These are phyloP conservation scores for Gracilaria domingensis DNA, from an alignment of 23 red algal genomes.

Conservation along the genomic window DNA sequence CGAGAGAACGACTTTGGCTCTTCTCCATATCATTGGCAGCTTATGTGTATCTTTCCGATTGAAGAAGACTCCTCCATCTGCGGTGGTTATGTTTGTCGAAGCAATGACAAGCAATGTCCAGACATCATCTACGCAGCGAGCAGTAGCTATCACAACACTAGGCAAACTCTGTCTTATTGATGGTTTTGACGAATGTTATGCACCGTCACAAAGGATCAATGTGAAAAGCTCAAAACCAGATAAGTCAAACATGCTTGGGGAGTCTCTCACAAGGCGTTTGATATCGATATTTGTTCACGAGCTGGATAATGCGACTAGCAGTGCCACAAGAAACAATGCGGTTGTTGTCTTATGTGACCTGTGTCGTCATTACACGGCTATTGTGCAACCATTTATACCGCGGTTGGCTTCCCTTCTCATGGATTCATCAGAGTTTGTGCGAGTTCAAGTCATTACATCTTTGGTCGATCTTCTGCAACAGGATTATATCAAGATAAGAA, in stretches of 20 bases:
- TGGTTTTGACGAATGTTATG: background rate
- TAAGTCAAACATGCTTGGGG: constrained; percentile 11
- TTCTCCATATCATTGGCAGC: constrained; percentile 51
- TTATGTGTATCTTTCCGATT: constrained; percentile 32
- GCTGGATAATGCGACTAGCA: constrained; percentile 51
- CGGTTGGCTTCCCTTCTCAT: constrained; percentile 59
- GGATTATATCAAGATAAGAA: constrained; percentile 76
- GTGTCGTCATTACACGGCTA: constrained; percentile 68
- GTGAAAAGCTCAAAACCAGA: background rate
- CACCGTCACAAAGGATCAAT: background rate
- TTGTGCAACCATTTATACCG: constrained; percentile 73
- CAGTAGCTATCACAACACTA: constrained; percentile 57
- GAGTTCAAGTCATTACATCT: constrained; percentile 54
- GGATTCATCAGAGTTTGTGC: constrained; percentile 70
- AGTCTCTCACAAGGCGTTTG: constrained; percentile 44
- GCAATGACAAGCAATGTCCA: constrained; percentile 63
- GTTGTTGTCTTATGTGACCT: constrained; percentile 79
- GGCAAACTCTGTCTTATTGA: constrained; percentile 66
- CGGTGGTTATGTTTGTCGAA: constrained; percentile 41
- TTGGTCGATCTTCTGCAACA: constrained; percentile 76
- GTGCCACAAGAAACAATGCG: constrained; percentile 72
- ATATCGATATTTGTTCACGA: constrained; percentile 63
- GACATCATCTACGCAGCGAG: constrained; percentile 14
- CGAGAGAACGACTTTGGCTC: background rate
- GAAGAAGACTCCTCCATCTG: constrained; percentile 9